Evolutionary conservation across 345 rosid genomes (phyloP).

Genomic region (Rhodamnia rubescens): DNA sequence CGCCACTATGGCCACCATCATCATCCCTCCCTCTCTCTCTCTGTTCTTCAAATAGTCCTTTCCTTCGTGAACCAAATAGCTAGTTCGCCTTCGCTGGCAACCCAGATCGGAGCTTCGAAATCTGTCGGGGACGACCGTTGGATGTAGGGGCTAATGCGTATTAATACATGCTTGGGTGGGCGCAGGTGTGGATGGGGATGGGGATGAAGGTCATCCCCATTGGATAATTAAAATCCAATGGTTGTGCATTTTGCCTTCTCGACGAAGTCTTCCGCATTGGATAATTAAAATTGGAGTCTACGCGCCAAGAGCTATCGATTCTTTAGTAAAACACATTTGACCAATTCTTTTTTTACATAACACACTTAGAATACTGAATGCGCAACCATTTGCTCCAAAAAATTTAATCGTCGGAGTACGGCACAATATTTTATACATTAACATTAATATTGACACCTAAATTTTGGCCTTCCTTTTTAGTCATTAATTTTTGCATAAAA

Average conservation of each 20-base stretch:
- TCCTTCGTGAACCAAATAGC: neutral
- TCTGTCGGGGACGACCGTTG: neutral
- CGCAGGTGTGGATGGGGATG: neutral
- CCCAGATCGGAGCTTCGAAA: neutral
- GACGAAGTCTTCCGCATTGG: neutral
- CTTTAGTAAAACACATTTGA: too few species aligned
- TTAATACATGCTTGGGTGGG: neutral
- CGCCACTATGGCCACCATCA: conserved; percentile 47
- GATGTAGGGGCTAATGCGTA: neutral
- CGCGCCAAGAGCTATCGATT: neutral
- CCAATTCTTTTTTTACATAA: too few species aligned
- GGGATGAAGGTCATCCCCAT: neutral
- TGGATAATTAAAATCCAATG: too few species aligned
- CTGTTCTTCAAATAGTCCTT: neutral
- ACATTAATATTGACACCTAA: too few species aligned
- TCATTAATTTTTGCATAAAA: too few species aligned
- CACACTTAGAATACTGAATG: too few species aligned
- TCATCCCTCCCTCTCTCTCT: conserved; percentile 32
- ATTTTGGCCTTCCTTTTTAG: too few species aligned
- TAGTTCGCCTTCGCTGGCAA: neutral
- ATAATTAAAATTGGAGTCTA: neutral
- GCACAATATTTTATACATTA: too few species aligned
- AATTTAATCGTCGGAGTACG: too few species aligned
- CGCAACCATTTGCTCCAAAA: too few species aligned
- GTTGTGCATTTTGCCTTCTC: neutral